Conservation (phyloP, 805 yeast species). For the Jamesozyma lodderae region DNA sequence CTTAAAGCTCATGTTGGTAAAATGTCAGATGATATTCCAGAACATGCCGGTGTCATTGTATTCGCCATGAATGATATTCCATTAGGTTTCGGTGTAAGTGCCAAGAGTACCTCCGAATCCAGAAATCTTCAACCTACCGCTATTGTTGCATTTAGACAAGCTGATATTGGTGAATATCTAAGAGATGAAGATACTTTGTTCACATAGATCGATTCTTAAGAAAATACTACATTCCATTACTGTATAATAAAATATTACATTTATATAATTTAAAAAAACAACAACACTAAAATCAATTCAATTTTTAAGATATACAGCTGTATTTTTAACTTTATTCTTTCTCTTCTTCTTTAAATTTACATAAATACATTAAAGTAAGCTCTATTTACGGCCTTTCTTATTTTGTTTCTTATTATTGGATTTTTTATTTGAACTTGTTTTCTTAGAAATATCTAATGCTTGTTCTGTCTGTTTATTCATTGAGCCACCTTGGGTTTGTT, state of each 20-base stretch:
- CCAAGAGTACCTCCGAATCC: constrained; percentile 83
- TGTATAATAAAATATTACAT: neutral
- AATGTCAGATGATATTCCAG: constrained; percentile 96
- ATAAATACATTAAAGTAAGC: no score
- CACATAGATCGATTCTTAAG: constrained; percentile 38
- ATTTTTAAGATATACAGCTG: no score
- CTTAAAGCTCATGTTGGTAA: constrained; percentile 94
- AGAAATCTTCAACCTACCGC: constrained; percentile 86
- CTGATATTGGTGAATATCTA: constrained; percentile 94
- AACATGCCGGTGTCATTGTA: constrained; percentile 91
- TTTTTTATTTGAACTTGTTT: constrained; percentile 11
- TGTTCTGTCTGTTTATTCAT: constrained; percentile 34
- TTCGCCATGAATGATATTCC: constrained; percentile 89
- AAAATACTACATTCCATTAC: neutral
- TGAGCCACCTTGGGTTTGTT: constrained; percentile 57
- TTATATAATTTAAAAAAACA: neutral
- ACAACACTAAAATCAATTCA: neutral
- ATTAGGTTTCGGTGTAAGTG: constrained; percentile 89
- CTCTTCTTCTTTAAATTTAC: constrained; percentile 6
- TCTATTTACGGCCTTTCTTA: constrained; percentile 21
- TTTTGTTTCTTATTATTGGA: constrained; percentile 10
- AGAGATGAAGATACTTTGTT: constrained; percentile 97
- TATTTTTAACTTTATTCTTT: no score
- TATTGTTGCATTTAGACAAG: constrained; percentile 92
- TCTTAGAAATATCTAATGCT: constrained; percentile 26